Evolutionary conservation across 2,329 filamentous ascomycete species (phyloP).

Genomic region (Dendrostoma leiphaemia): DNA sequence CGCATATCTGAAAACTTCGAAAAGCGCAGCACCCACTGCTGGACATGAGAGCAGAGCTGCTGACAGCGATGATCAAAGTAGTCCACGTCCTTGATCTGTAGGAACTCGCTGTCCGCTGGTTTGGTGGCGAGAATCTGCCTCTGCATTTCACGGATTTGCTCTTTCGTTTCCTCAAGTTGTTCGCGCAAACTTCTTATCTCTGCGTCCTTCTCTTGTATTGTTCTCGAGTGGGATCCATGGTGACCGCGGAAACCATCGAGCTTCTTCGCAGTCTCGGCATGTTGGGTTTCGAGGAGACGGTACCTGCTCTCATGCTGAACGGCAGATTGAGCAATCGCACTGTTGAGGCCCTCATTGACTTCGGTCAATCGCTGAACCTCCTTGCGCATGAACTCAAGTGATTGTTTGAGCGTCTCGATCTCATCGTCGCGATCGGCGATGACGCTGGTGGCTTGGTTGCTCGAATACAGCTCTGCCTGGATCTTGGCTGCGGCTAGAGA

Average conservation of each 20-base stretch:
- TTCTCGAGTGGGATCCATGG: conserved; percentile 60
- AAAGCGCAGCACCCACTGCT: conserved; percentile 97
- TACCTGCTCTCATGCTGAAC: conserved; percentile 74
- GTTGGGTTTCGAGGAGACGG: conserved; percentile 63
- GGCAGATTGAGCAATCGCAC: conserved; percentile 74
- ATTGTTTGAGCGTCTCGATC: conserved; percentile 77
- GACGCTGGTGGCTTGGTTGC: conserved; percentile 65
- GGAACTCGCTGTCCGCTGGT: conserved; percentile 65
- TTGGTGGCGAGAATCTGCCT: conserved; percentile 57
- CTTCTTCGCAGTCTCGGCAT: conserved; percentile 64
- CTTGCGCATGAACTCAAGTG: conserved; percentile 75
- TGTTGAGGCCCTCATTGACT: conserved; percentile 76
- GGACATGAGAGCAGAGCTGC: conserved; percentile 90
- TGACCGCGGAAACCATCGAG: conserved; percentile 66
- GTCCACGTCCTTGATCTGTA: conserved; percentile 82
- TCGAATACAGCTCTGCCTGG: conserved; percentile 64
- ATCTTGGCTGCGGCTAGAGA: conserved; percentile 70
- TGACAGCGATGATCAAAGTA: conserved; percentile 95
- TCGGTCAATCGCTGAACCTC: conserved; percentile 80
- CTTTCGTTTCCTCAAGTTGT: conserved; percentile 72
- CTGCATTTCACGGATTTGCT: conserved; percentile 57
- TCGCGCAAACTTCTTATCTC: conserved; percentile 77
- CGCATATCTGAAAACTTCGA: conserved; percentile 96
- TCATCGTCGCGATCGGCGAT: conserved; percentile 82
- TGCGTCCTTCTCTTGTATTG: conserved; percentile 76